These are phyloP conservation scores for Chlorella vulgaris DNA, from an alignment of 139 green algal genomes.

Conservation along the genomic window DNA sequence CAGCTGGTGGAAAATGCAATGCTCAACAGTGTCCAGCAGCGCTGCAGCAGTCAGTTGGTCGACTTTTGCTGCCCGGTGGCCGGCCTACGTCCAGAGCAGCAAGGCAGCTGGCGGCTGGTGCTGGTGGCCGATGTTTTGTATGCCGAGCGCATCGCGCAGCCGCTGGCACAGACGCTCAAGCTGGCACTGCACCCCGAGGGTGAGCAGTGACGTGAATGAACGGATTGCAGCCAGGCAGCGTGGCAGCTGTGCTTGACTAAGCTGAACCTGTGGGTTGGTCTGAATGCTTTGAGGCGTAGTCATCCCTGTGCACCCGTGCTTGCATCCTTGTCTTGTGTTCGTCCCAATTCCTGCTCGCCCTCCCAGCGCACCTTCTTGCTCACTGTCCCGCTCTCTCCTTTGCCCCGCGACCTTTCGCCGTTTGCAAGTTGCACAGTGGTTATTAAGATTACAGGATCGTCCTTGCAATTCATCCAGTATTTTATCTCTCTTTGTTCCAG, in stretches of 20 bases:
- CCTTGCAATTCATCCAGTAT: too few relatives aligned
- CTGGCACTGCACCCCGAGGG: conserved; percentile 10
- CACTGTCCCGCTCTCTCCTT: too few relatives aligned
- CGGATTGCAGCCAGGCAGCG: not conserved
- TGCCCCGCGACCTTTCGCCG: too few relatives aligned
- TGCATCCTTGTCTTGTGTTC: too few relatives aligned
- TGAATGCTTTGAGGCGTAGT: too few relatives aligned
- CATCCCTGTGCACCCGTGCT: too few relatives aligned
- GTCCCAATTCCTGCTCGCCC: too few relatives aligned
- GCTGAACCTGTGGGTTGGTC: not conserved
- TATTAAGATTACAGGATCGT: too few relatives aligned
- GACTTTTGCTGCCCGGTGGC: not conserved
- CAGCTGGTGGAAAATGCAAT: not conserved
- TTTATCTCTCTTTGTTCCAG: not conserved
- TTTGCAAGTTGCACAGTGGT: too few relatives aligned
- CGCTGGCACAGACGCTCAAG: not conserved
- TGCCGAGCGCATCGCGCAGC: conserved; percentile 1
- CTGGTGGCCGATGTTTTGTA: conserved; percentile 33
- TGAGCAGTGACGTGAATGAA: not conserved
- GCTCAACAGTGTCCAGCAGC: not conserved
- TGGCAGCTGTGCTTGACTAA: too few relatives aligned
- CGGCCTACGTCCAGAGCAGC: not conserved
- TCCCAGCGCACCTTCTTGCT: too few relatives aligned
- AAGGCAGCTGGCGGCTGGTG: not conserved
- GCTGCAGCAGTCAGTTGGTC: not conserved